Evolutionary conservation across 257 asterid species (phyloP).

Genomic region (Jacaranda mimosifolia): DNA sequence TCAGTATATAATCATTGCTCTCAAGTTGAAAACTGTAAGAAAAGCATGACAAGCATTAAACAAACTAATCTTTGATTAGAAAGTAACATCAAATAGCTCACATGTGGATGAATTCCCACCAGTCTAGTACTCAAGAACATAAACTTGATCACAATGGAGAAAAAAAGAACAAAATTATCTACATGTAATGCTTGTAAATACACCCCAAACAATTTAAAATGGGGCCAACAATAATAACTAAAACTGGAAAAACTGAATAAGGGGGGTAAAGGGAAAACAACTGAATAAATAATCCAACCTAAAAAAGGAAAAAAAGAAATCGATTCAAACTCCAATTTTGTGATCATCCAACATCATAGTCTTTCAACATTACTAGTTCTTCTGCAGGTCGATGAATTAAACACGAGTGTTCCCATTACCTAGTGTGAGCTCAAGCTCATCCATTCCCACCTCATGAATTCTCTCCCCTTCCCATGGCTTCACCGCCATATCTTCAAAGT

Average conservation of each 20-base stretch:
- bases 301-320: constrained; percentile 7
- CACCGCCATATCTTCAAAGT: constrained; percentile 72
- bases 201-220: constrained; percentile 39
- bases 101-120: constrained; percentile 32
- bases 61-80: constrained; percentile 21
- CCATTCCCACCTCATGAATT: constrained; percentile 92
- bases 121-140: constrained; percentile 30
- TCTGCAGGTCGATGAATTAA: not conserved
- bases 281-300: constrained; percentile 41
- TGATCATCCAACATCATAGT: not conserved
- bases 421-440: constrained; percentile 88
- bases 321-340: constrained; percentile 30
- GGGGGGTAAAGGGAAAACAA: constrained; percentile 21
- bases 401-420: constrained; percentile 56
- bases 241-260: constrained; percentile 23
- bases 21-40: not conserved
- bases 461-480: constrained; percentile 99
- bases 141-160: constrained; percentile 33
- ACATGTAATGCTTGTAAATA: constrained; percentile 42
- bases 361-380: no score
- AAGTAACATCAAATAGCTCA: constrained; percentile 42
- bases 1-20: no score
- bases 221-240: constrained; percentile 35
- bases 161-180: constrained; percentile 30
- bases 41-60: constrained; percentile 1